These are phyloP conservation scores for Acanthamoeba quina DNA, from an alignment of 208 protist species.

Conservation along the genomic window DNA sequence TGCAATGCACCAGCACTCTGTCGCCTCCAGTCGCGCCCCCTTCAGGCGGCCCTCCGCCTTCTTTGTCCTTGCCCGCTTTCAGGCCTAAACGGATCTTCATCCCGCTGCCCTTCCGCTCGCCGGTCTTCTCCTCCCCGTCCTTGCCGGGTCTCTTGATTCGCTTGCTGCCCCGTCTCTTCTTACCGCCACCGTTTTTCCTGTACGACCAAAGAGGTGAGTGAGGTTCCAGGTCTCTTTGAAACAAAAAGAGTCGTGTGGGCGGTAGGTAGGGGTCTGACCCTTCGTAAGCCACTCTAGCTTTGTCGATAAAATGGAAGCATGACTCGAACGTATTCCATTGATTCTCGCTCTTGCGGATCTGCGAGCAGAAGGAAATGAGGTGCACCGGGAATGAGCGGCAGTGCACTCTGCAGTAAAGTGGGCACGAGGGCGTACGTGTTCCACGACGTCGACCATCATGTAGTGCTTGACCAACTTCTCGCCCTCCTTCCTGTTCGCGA, in stretches of 20 bases:
- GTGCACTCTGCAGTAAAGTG: not conserved
- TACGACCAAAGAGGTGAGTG: not conserved
- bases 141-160: conserved; percentile 7
- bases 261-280: not conserved
- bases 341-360: conserved; percentile 41
- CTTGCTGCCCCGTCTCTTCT: conserved; percentile 8
- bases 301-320: conserved; percentile 44
- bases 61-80: conserved; percentile 42
- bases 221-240: not conserved
- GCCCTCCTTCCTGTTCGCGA: conserved; percentile 26
- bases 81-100: conserved; percentile 33
- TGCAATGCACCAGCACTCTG: conserved; percentile 60
- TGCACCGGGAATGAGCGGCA: not conserved
- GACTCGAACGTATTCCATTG: conserved; percentile 50
- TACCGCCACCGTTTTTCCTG: not conserved
- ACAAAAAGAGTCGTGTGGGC: not conserved
- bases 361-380: not conserved
- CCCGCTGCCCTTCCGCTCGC: conserved; percentile 27
- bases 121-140: not conserved
- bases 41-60: not conserved
- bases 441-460: conserved; percentile 54
- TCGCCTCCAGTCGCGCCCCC: not conserved
- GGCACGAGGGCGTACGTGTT: not conserved
- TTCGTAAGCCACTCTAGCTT: conserved; percentile 53
- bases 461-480: conserved; percentile 44